Evolutionary conservation across 768 basidiomycete species (phyloP), one percentile per base, ranked within the genome.

Genomic region (Dentipellis fragilis): DNA sequence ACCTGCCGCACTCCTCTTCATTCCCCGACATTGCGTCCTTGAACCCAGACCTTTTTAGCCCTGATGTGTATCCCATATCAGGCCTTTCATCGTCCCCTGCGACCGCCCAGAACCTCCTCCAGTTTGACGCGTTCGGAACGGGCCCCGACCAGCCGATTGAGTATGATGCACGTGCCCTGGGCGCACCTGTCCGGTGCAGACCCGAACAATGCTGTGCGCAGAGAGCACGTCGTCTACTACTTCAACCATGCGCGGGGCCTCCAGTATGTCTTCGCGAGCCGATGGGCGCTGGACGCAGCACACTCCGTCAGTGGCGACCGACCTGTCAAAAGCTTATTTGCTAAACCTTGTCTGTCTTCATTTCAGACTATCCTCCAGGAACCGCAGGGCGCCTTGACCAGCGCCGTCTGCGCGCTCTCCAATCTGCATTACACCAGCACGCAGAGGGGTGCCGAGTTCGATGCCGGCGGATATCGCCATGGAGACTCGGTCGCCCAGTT

Each of bases 171-270:
- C 60, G 47, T 59, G 19, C 51, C 58, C 36, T 29, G 29, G 29
- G 29, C 29, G 29, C 6, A 29, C 29, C n/a, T 29, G 29, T 29
- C 29, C 29, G 29, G 29, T 6, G 29, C 29, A 29, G 58, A 61
- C 22, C 60, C 56, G 39, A 58, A 59, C n/a, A 55, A 48, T 3
- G 51, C 49, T 17, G 54, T 56, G 29, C 60, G 57, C 6, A 60
- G 52, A 4, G 56, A 58, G 16, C 61, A 60, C 58, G 79, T 87
- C 52, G 71, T 82, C 62, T 86, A 89, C 68, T 90, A 89, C 68
- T 89, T 91, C 65, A 78, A 80, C 52, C 75, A 84, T 57, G 83
- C 89, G 58, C 80, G 80, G 19, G 79, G 78, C 61, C 71, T 83
- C 56, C 83, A 88, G 63, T 83, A 80, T 60, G 73, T 80, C 40